phyloP scores from a whole-genome alignment of 768 basidiomycete species.

The Lactifluus volemus region DNA sequence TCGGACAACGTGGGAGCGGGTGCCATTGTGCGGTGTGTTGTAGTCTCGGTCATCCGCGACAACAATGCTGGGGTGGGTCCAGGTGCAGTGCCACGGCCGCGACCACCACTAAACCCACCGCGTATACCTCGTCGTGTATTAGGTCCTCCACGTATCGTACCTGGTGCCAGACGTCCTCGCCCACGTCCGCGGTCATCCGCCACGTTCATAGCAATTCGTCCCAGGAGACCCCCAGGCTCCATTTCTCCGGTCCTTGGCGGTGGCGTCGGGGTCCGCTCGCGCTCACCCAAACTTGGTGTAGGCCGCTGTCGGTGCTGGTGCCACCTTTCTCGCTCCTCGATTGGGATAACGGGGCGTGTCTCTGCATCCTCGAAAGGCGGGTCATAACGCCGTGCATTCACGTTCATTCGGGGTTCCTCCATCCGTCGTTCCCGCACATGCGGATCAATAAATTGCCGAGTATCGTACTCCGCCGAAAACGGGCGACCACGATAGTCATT shows the following conservation, averaged over 20 bases:
- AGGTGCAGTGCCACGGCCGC: conserved; percentile 2
- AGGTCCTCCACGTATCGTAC: background rate
- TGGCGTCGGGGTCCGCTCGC: background rate
- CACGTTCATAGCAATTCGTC: conserved; percentile 7
- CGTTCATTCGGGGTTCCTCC: background rate
- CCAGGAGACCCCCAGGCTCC: conserved; percentile 1
- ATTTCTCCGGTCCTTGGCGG: background rate
- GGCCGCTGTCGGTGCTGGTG: background rate
- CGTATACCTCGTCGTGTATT: background rate
- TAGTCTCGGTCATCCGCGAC: conserved; percentile 6
- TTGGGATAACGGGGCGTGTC: background rate
- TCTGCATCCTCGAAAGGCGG: background rate
- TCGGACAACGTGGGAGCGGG: background rate
- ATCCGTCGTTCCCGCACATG: background rate
- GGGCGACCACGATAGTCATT: background rate
- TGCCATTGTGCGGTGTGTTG: background rate
- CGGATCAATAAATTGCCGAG: background rate
- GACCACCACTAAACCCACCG: background rate
- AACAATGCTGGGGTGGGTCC: background rate
- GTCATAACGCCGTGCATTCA: background rate
- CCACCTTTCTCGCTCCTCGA: background rate
- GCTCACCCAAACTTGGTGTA: background rate
- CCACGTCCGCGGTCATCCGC: background rate
- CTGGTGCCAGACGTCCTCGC: background rate
- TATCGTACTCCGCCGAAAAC: background rate